Conservation (phyloP, 139 green algal species). For the Micractinium sp. region DNA sequence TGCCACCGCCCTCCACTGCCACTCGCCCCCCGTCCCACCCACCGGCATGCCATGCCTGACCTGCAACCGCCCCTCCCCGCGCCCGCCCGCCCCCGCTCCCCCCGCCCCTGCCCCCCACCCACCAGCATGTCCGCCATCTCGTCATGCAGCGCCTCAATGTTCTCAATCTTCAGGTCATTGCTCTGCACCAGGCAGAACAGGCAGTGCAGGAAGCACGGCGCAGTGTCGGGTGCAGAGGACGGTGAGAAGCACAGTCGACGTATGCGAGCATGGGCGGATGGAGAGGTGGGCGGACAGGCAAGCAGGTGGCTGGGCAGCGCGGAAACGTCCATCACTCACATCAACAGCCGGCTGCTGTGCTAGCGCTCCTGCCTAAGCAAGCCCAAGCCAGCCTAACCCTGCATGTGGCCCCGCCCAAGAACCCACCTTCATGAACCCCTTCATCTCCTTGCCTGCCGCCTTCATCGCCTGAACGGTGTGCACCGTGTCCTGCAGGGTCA, state of each 20-base stretch:
- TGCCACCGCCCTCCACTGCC: too few relatives aligned
- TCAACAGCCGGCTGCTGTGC: not conserved
- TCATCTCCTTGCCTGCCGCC: slow-evolving; percentile 88
- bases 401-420: not conserved
- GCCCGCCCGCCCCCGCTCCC: not conserved
- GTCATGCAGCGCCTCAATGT: slow-evolving; percentile 96
- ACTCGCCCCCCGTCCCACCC: too few relatives aligned
- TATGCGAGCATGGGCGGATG: not conserved
- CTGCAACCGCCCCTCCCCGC: too few relatives aligned
- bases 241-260: not conserved
- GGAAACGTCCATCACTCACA: too few relatives aligned
- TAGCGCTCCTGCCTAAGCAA: not conserved
- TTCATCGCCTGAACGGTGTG: slow-evolving; percentile 79
- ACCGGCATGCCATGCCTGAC: too few relatives aligned
- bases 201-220: not conserved
- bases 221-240: not conserved
- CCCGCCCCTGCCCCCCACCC: not conserved
- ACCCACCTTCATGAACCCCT: slow-evolving; percentile 75
- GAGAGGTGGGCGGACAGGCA: not conserved
- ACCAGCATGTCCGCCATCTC: slow-evolving; percentile 95
- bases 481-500: slow-evolving; percentile 56
- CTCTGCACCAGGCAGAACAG: slow-evolving; percentile 33
- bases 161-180: slow-evolving; percentile 94
- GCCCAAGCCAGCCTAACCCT: too few relatives aligned
- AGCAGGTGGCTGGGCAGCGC: not conserved